Percentiles rank a stretch among this genome's conserved stretches.
These are phyloP conservation scores for Gamarada debralockiae DNA, from an alignment of 495 filamentous ascomycete genomes.

Conservation along the genomic window DNA sequence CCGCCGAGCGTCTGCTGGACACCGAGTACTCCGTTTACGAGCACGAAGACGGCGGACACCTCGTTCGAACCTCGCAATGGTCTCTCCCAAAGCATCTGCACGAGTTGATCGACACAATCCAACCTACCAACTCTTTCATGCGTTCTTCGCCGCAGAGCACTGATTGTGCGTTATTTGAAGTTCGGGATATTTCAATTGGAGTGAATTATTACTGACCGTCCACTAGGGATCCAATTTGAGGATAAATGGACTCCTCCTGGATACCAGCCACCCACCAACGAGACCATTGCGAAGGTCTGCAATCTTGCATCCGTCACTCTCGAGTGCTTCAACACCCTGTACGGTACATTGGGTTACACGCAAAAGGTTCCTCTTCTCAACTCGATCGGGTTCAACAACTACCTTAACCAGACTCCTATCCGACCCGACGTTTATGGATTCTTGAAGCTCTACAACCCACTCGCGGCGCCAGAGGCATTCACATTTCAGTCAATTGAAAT, in stretches of 20 bases:
- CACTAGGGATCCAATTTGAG: neutral
- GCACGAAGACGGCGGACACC: slow-evolving; percentile 34
- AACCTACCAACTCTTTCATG: slow-evolving; percentile 63
- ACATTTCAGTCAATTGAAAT: slow-evolving; percentile 61
- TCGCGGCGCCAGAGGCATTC: slow-evolving; percentile 33
- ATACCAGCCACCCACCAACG: slow-evolving; percentile 8
- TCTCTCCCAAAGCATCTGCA: slow-evolving; percentile 54
- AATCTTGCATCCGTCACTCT: slow-evolving; percentile 50
- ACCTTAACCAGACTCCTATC: slow-evolving; percentile 61
- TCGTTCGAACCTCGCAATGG: slow-evolving; percentile 39
- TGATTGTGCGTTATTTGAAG: slow-evolving; percentile 3
- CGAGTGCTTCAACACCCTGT: slow-evolving; percentile 48
- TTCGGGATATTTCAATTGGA: neutral
- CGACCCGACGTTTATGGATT: slow-evolving; percentile 54
- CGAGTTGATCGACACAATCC: slow-evolving; percentile 57
- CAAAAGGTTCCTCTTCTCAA: slow-evolving; percentile 25
- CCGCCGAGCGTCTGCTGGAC: slow-evolving; percentile 52
- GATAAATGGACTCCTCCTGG: neutral
- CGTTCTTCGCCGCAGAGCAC: slow-evolving; percentile 15
- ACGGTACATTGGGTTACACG: slow-evolving; percentile 46
- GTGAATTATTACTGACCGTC: neutral
- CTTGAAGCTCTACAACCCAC: slow-evolving; percentile 43
- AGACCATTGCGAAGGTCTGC: slow-evolving; percentile 30
- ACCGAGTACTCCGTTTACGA: slow-evolving; percentile 56
- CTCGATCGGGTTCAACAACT: slow-evolving; percentile 65